phyloP scores from a whole-genome alignment of 352 stramenopile species.

The Globisporangium solare region DNA sequence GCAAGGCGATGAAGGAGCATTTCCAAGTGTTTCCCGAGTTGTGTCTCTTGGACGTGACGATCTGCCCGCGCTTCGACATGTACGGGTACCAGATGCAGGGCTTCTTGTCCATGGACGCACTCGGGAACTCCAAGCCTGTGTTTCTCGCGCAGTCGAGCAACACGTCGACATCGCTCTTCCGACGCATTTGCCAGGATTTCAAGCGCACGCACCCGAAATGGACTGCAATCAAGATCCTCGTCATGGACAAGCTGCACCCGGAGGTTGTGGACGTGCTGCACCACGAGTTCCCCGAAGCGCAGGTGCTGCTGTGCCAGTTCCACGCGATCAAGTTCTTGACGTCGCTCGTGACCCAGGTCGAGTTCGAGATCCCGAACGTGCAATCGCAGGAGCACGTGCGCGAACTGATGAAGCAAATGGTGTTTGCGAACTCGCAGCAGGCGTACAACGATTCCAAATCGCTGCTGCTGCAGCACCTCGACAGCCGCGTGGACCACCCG shows the following conservation, averaged over 20 bases:
- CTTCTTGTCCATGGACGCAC: slow-evolving; percentile 63
- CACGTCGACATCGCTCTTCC: slow-evolving; percentile 42
- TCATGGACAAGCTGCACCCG: slow-evolving; percentile 57
- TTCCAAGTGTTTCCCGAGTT: slow-evolving; percentile 60
- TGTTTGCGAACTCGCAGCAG: slow-evolving; percentile 48
- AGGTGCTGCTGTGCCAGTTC: slow-evolving; percentile 60
- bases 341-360: slow-evolving; percentile 33
- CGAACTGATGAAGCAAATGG: slow-evolving; percentile 52
- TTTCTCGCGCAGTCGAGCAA: slow-evolving; percentile 52
- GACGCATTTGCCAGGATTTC: slow-evolving; percentile 65
- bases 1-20: slow-evolving; percentile 69
- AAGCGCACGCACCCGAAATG: slow-evolving; percentile 68
- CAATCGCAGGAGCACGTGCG: slow-evolving; percentile 40
- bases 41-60: slow-evolving; percentile 48
- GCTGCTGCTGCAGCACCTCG: slow-evolving; percentile 35
- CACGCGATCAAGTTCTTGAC: slow-evolving; percentile 67
- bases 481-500: slow-evolving; percentile 29
- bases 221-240: slow-evolving; percentile 53
- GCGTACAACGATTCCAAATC: slow-evolving; percentile 50
- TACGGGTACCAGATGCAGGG: slow-evolving; percentile 52
- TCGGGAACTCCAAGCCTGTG: slow-evolving; percentile 62
- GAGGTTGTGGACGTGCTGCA: slow-evolving; percentile 49
- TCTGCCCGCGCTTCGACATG: slow-evolving; percentile 22
- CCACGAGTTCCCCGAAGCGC: slow-evolving; percentile 53
- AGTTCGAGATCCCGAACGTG: slow-evolving; percentile 32